Evolutionary conservation across 495 filamentous ascomycete species (phyloP).

Genomic region (Tuber aestivum): DNA sequence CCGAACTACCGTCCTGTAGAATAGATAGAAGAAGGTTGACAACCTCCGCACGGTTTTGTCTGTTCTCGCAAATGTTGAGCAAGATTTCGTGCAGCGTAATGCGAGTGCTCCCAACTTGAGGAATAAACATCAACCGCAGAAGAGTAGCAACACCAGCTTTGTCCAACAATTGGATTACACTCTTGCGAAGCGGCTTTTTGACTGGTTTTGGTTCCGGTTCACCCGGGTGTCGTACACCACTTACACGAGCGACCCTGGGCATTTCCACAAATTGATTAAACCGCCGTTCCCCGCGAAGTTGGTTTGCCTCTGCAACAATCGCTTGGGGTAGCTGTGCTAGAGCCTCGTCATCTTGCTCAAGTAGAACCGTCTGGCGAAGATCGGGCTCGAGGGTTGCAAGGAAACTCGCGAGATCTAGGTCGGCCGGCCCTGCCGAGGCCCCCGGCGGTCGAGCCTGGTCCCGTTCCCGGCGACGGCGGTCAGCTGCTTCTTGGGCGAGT

Average conservation of each 20-base stretch:
- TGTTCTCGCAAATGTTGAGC: slow-evolving; percentile 82
- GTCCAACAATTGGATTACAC: slow-evolving; percentile 91
- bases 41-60: slow-evolving; percentile 90
- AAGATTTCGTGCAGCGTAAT: slow-evolving; percentile 78
- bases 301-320: slow-evolving; percentile 77
- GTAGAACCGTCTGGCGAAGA: slow-evolving; percentile 75
- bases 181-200: slow-evolving; percentile 68
- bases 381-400: slow-evolving; percentile 80
- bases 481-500: slow-evolving; percentile 77
- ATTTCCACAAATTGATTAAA: slow-evolving; percentile 58
- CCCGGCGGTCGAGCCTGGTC: slow-evolving; percentile 60
- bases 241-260: slow-evolving; percentile 48
- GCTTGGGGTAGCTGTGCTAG: slow-evolving; percentile 79
- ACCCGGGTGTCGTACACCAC: slow-evolving; percentile 45
- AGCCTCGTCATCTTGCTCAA: slow-evolving; percentile 85
- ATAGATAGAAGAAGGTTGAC: slow-evolving; percentile 88
- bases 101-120: slow-evolving; percentile 75
- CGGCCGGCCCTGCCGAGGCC: slow-evolving; percentile 58
- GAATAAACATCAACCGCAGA: slow-evolving; percentile 92
- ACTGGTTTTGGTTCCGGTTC: slow-evolving; percentile 44
- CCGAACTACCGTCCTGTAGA: slow-evolving; percentile 89
- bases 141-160: slow-evolving; percentile 91
- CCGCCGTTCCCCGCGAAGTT: slow-evolving; percentile 55
- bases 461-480: slow-evolving; percentile 82
- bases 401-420: slow-evolving; percentile 92